phyloP scores from a whole-genome alignment of 208 protist genomes.

The Leishmania arabica region DNA sequence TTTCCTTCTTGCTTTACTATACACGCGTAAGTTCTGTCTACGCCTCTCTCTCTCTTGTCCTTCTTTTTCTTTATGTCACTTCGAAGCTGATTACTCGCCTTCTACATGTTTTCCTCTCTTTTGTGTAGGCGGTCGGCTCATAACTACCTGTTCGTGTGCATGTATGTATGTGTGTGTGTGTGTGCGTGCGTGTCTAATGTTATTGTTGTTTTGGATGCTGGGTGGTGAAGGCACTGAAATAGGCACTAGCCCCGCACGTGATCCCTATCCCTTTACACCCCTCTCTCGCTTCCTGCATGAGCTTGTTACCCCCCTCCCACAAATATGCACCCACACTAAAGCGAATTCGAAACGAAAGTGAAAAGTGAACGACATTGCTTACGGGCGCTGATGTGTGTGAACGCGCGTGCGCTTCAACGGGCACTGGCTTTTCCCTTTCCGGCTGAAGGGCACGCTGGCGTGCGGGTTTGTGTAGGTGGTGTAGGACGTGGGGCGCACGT shows the following conservation, averaged over 20 bases:
- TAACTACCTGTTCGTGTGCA: not conserved
- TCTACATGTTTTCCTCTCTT: not conserved
- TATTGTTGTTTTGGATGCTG: not conserved
- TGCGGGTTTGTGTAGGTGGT: not conserved
- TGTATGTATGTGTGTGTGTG: not conserved
- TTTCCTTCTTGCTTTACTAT: not conserved
- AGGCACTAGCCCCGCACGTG: not conserved
- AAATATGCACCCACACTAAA: not conserved
- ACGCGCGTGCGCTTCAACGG: not conserved
- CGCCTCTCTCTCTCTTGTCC: not conserved
- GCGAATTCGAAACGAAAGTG: not conserved
- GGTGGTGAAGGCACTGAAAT: not conserved
- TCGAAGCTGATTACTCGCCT: not conserved
- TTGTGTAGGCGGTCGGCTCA: not conserved
- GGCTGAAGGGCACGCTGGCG: not conserved
- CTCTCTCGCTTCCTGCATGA: not conserved
- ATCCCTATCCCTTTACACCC: not conserved
- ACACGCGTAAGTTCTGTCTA: not conserved
- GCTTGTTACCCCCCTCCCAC: not conserved
- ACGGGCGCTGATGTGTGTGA: not conserved
- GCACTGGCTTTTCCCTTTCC: not conserved
- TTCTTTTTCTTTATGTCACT: not conserved
- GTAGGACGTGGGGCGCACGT: not conserved
- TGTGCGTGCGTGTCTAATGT: not conserved
- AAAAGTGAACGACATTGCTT: not conserved